Base-by-base conservation (phyloP, 2,329 filamentous ascomycete species). In the Chrysoporthe cubensis region DNA sequence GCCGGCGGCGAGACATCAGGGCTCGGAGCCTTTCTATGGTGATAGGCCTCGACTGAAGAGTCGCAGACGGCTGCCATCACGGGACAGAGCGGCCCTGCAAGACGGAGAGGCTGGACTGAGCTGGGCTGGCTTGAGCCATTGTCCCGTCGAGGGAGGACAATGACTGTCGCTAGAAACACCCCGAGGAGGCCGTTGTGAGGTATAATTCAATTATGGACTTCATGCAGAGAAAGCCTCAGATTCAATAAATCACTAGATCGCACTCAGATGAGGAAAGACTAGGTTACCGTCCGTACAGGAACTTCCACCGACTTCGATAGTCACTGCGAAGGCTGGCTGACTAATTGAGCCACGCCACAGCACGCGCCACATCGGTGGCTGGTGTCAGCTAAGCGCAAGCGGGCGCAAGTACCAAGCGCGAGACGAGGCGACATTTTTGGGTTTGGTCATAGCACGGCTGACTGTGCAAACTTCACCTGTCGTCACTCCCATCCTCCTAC, bases 381-480 rank as follows among this genome's bases (percentile, higher is more conserved):
- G 50, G 50, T 54, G 50, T 21, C 50, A 16, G 21, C 11, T 26
- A 26, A 26, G 11, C 14, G 9, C 11, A 34, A 2, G 14, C 5
- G 26, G n/a, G 26, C 48, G 48, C 21, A 52, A 14, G 50, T 52
- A 21, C 50, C 32, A 14, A 52, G 50, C 50, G 46, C n/a, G 7
- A 21, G 46, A 21, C n/a, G n/a, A 50, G n/a, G 48, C 48, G 21
- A 21, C 48, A 32, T 14, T 11, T 4, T 34, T 9, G 4, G 48
- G 21, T 32, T 52, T 52, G 48, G 48, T 34, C 50, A 54, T 54
- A 14, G 50, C 50, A 11, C 59, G 14, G 59, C 59, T 61, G 59
- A 61, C 59, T 32, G 13, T 61, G 59, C 59, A 61, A 61, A 61
- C 59, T 61, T 61, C 59, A 61, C 59, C 42, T 37, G 42, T 46